A percentile compares a stretch with the other conserved stretches of the same genome.
Evolutionary conservation across 805 yeast species (phyloP).

Genomic region (Pichia scutulata): DNA sequence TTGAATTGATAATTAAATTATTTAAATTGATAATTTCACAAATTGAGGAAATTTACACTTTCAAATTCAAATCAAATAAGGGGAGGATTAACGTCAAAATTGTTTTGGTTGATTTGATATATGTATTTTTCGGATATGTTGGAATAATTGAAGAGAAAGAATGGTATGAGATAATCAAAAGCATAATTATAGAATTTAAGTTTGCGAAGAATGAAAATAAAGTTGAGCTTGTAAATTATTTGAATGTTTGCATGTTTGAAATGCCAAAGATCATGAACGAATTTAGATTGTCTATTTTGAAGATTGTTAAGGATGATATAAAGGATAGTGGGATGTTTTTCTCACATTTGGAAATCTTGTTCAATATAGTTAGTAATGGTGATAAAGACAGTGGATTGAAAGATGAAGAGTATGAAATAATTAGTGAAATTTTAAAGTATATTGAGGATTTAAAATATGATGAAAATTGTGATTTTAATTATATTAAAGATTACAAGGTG

Average conservation of each 20-base stretch:
- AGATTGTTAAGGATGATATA: constrained; percentile 67
- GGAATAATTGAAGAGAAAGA: background rate
- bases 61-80: constrained; percentile 13
- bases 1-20: constrained; percentile 36
- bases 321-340: constrained; percentile 62
- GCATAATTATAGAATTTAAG: background rate
- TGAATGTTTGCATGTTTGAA: constrained; percentile 75
- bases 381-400: background rate
- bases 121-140: constrained; percentile 54
- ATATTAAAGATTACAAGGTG: background rate
- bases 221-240: constrained; percentile 47
- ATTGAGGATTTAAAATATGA: background rate
- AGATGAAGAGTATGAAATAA: background rate
- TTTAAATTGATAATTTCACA: constrained; percentile 47
- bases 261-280: constrained; percentile 67
- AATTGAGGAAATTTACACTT: constrained; percentile 42
- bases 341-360: constrained; percentile 67
- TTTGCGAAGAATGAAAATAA: background rate
- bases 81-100: background rate
- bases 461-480: background rate
- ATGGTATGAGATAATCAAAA: background rate
- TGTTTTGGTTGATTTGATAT: constrained; percentile 41
- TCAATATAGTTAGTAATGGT: constrained; percentile 58
- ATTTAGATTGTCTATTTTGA: constrained; percentile 57
- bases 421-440: background rate